Base-by-base conservation (phyloP, 2,329 filamentous ascomycete genomes). In the Diaporthe eres region DNA sequence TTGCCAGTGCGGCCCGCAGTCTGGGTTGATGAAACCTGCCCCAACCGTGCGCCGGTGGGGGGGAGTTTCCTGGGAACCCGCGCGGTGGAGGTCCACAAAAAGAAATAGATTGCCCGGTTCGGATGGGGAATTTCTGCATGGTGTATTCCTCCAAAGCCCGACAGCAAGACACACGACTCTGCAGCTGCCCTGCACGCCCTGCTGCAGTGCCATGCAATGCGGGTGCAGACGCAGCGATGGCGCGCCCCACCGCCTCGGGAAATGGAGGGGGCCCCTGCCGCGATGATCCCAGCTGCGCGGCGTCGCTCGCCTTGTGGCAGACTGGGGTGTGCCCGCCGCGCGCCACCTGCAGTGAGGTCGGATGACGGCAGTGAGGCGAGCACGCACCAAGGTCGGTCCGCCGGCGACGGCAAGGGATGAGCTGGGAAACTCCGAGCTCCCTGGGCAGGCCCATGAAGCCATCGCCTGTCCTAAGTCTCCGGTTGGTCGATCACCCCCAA, bases 341-440 rank as follows among this genome's bases (percentile, higher is more conserved):
- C 31, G 49, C 47, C 47, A 70, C 65, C 4, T 15, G 25, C 65
- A 4, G 10, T 5, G 65, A 55, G 65, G 65, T 70, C 65, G 65
- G 65, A 70, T 70, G 65, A 70, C 65, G 49, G 65, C 65, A 70
- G 65, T 70, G 65, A 70, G 65, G 65, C 65, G 65, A 70, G 65
- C 65, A 39, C 53, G 13, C 44, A 19, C 22, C n/a, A 51, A 37
- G 44, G 44, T 39, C 22, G 25, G 44, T 39, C 63, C 19, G 63
- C 31, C 63, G 47, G 47, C 34, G 15, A 42, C 19, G 60, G 37
- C 44, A 51, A 53, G 47, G 63, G 44, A 55, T 28, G 25, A 55
- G 44, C 47, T 39, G 44, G 47, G 47, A 68, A 68, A 68, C 47
- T 53, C 63, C 63, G 63, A 51, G 63, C 31, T 53, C 47, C 63